Evolutionary conservation across 2,329 filamentous ascomycete genomes (phyloP), one percentile per base, ranked within the genome.

Genomic region (Ophiocordyceps camponoti-leonardi): DNA sequence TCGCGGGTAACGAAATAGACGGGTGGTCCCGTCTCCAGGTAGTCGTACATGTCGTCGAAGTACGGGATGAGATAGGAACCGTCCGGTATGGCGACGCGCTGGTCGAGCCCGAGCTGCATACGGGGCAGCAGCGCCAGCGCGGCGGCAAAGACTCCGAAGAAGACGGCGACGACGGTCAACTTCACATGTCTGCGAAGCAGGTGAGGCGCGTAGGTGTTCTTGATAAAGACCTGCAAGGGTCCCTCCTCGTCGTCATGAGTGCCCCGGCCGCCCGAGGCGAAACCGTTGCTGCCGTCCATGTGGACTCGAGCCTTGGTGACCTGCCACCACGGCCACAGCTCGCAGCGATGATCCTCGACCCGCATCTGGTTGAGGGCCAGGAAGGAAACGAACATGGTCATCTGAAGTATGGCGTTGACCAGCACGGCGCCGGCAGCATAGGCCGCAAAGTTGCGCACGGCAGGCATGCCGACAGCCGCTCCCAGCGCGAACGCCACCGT

Each of bases 381-480:
- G 3, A 96, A 82, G 1, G 93, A 90, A 37, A 95, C 76, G 58
- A 98, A 98, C 79, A 96, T 90, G 1, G 93, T 98, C 52, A 96
- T 83, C 61, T 98, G 92, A 6, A 98, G 68, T n/a, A 96, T 61
- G 0, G 93, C 93, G 58, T 98, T 98, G 70, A 98, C 90, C 54
- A 96, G 81, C 12, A 98, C 92, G 12, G 92, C 92, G 44, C 92
- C 92, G 2, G 92, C 88, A 13, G 92, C 92, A 59, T 98, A 98
- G 3, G 90, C 81, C 16, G 92, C 93, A 63, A 98, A 98, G 63
- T 98, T 98, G 50, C 87, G 79, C 41, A 98, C 93, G 2, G 92
- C 92, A 16, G 93, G 92, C 92, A 98, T 98, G 43, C 88, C 88
- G 7, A 95, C 93, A 49, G 92, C 90, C 40, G 86, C 84, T 13